Percentiles rank a stretch among this genome's conserved stretches.
These are phyloP conservation scores for Apiotrichum brassicae DNA, from an alignment of 1,284 basidiomycete genomes.

Conservation along the genomic window DNA sequence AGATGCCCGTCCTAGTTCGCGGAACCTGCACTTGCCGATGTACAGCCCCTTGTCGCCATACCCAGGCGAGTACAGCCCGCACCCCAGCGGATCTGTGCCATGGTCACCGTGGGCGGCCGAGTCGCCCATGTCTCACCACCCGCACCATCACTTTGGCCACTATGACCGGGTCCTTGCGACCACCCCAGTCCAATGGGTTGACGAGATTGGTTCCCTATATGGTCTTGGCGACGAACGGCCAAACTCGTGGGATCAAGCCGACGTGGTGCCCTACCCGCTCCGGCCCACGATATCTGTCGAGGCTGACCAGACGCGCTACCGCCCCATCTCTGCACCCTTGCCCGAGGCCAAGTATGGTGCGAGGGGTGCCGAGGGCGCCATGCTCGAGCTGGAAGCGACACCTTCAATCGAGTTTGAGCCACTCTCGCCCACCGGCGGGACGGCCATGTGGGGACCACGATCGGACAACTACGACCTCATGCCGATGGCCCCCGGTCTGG, in stretches of 20 bases:
- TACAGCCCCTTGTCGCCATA: not conserved
- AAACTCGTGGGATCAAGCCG: not conserved
- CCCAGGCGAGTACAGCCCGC: not conserved
- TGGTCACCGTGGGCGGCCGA: constrained; percentile 1
- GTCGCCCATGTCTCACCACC: not conserved
- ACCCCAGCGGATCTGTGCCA: not conserved
- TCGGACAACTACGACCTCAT: not conserved
- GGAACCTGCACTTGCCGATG: not conserved
- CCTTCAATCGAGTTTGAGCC: not conserved
- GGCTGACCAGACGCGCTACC: not conserved
- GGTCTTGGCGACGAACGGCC: not conserved
- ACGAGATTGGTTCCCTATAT: not conserved
- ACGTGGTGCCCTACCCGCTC: not conserved
- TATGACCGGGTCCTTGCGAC: not conserved
- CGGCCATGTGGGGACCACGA: not conserved
- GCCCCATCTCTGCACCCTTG: not conserved
- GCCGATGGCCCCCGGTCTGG: not conserved
- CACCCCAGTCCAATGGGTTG: not conserved
- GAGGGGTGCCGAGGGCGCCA: not conserved
- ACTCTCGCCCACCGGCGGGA: not conserved
- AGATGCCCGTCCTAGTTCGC: not conserved
- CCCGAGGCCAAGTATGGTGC: not conserved
- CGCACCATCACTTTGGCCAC: not conserved
- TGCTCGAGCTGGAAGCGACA: not conserved
- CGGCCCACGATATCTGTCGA: not conserved